A percentile compares a stretch with the other conserved stretches of the same genome.
phyloP scores from a whole-genome alignment of 1,284 basidiomycete genomes.

The Stereum hirsutum region DNA sequence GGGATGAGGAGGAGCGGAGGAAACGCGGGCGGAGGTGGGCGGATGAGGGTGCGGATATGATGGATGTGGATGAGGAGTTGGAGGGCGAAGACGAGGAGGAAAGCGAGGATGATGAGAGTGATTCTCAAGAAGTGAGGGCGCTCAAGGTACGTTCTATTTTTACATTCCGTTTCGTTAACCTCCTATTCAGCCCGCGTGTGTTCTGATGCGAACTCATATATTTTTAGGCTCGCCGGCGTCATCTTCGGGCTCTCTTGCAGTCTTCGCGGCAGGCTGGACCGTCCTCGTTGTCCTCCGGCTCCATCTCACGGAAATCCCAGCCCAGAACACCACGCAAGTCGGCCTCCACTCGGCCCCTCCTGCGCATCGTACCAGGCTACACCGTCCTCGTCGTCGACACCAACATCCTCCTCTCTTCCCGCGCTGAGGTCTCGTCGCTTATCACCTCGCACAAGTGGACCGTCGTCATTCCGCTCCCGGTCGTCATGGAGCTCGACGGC shows the following conservation, averaged over 20 bases:
- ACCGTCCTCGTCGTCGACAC: conserved; percentile 91
- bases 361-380: conserved; percentile 77
- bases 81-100: conserved; percentile 28
- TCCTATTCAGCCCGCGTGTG: not conserved
- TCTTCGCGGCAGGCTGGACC: conserved; percentile 25
- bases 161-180: not conserved
- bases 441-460: conserved; percentile 84
- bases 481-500: conserved; percentile 94
- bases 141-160: conserved; percentile 54
- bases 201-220: not conserved
- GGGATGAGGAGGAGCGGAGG: conserved; percentile 61
- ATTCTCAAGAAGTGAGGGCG: conserved; percentile 65
- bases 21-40: conserved; percentile 40
- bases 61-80: conserved; percentile 9
- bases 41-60: conserved; percentile 39
- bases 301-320: conserved; percentile 4
- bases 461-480: conserved; percentile 84
- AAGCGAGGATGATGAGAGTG: conserved; percentile 51
- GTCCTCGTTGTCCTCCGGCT: conserved; percentile 17
- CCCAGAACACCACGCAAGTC: conserved; percentile 19
- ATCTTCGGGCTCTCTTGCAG: conserved; percentile 50
- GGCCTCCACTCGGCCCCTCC: conserved; percentile 24
- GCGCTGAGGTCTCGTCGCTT: conserved; percentile 64
- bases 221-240: conserved; percentile 53
- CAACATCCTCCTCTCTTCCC: conserved; percentile 82